Evolutionary conservation across 805 yeast species (phyloP).

Genomic region (Starmerella sp.): DNA sequence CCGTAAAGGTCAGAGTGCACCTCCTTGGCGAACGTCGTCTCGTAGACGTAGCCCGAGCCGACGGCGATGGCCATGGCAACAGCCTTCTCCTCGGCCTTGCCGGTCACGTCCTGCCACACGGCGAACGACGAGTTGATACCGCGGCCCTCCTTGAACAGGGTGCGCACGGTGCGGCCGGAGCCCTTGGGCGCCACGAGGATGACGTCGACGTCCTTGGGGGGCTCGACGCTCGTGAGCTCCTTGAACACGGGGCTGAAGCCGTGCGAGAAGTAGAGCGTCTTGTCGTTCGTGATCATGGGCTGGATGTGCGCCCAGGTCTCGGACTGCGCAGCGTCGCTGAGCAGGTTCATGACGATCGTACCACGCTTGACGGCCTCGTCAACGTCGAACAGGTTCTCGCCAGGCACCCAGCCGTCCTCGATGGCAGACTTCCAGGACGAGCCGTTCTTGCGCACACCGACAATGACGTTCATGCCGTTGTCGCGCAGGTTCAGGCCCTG

Average conservation of each 20-base stretch:
- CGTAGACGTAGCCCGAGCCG: conserved; percentile 99
- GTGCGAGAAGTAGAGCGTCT: conserved; percentile 97
- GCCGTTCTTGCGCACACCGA: conserved; percentile 98
- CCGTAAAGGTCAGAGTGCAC: conserved; percentile 98
- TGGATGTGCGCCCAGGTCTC: conserved; percentile 86
- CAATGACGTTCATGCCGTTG: conserved; percentile 93
- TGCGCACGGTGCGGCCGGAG: conserved; percentile 99
- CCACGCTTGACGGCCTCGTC: conserved; percentile 87
- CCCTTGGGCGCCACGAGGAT: conserved; percentile 99
- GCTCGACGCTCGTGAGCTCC: conserved; percentile 89
- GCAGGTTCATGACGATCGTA: conserved; percentile 91
- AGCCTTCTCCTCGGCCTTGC: conserved; percentile 98
- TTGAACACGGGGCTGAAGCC: conserved; percentile 99
- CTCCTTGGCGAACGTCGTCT: conserved; percentile 98
- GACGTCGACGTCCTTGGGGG: conserved; percentile 91
- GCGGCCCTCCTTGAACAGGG: conserved; percentile 99
- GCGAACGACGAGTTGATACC: conserved; percentile 99
- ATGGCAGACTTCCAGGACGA: conserved; percentile 99
- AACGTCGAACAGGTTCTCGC: conserved; percentile 92
- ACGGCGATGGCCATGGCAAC: conserved; percentile 97
- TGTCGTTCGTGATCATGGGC: conserved; percentile 91
- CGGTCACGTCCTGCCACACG: conserved; percentile 98
- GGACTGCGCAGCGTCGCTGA: conserved; percentile 98
- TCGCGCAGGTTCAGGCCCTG: conserved; percentile 99
- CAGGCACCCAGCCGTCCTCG: conserved; percentile 99